A percentile compares a stretch with the other conserved stretches of the same genome.
phyloP scores from a whole-genome alignment of 176 grass and related monocot genomes.

The Puccinellia tenuiflora region DNA sequence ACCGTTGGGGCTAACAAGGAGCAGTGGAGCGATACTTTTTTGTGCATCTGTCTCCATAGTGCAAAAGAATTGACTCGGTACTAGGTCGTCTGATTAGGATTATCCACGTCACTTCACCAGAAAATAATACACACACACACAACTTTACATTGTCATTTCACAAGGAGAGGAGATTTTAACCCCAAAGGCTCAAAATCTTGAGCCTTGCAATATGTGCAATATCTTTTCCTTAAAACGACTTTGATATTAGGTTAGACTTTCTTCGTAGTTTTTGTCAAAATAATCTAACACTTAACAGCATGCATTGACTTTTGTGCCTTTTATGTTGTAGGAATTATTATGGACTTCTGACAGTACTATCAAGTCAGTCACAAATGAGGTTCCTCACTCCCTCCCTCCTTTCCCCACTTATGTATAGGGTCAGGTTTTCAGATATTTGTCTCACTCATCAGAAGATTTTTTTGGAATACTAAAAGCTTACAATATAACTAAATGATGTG shows the following conservation, averaged over 20 bases:
- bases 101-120: background rate
- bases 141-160: background rate
- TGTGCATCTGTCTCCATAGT: background rate
- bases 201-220: background rate
- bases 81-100: background rate
- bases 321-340: constrained; percentile 24
- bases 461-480: background rate
- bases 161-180: background rate
- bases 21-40: background rate
- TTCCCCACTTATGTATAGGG: background rate
- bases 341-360: constrained; percentile 11
- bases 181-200: background rate
- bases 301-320: background rate
- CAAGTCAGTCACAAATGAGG: constrained; percentile 41
- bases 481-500: background rate
- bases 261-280: background rate
- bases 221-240: background rate
- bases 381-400: background rate
- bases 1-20: background rate
- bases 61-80: background rate
- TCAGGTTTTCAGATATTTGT: background rate
- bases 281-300: background rate
- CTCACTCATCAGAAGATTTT: background rate
- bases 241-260: background rate
- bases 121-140: background rate